phyloP scores from a whole-genome alignment of 495 filamentous ascomycete species.

The Acidomyces sp. region DNA sequence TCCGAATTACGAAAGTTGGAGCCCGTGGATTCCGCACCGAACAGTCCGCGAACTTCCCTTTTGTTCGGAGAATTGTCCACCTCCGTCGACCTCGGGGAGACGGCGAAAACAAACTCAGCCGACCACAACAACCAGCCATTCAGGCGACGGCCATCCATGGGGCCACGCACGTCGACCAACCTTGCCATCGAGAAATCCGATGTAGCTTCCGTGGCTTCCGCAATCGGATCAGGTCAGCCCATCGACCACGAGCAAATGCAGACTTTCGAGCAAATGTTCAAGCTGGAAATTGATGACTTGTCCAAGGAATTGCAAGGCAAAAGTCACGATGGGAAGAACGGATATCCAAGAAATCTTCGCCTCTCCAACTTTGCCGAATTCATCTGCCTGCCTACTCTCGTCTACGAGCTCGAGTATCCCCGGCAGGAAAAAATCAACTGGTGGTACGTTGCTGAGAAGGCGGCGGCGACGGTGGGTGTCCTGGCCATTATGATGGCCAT shows the following conservation, averaged over 20 bases:
- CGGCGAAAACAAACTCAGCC: conserved; percentile 1
- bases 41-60: conserved; percentile 16
- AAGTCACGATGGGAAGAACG: conserved; percentile 26
- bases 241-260: conserved; percentile 47
- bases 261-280: conserved; percentile 44
- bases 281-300: conserved; percentile 49
- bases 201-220: conserved; percentile 39
- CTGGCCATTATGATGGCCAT: conserved; percentile 48
- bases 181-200: conserved; percentile 31
- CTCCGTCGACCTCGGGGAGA: conserved; percentile 22
- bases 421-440: conserved; percentile 54
- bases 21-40: conserved; percentile 22
- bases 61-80: conserved; percentile 21
- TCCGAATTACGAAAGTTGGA: conserved; percentile 31
- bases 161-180: conserved; percentile 25
- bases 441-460: conserved; percentile 59
- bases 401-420: conserved; percentile 68
- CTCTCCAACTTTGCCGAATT: conserved; percentile 54
- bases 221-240: conserved; percentile 41
- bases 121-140: conserved; percentile 4
- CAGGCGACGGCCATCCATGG: conserved; percentile 34
- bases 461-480: conserved; percentile 51
- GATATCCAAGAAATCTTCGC: conserved; percentile 57
- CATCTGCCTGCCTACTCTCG: conserved; percentile 56
- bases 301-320: conserved; percentile 50